phyloP scores from a whole-genome alignment of 2,329 filamentous ascomycete genomes.

The Septoria linicola region DNA sequence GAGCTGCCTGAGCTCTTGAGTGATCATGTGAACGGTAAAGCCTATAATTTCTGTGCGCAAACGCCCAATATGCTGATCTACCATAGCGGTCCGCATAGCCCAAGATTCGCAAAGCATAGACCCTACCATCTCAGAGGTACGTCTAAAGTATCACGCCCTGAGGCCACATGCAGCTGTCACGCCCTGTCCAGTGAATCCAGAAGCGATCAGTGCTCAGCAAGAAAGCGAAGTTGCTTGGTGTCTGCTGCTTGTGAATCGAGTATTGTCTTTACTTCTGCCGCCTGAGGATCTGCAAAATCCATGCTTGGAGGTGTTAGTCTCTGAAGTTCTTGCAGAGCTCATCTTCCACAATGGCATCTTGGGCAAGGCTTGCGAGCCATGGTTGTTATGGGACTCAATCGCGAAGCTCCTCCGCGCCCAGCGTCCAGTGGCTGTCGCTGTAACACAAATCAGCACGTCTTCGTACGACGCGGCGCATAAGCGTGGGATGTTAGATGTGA shows the following conservation, averaged over 20 bases:
- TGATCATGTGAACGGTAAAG: conserved; percentile 72
- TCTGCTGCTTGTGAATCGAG: conserved; percentile 79
- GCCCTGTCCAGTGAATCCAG: conserved; percentile 62
- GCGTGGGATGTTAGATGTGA: conserved; percentile 54
- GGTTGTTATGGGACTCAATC: conserved; percentile 82
- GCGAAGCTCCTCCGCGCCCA: conserved; percentile 62
- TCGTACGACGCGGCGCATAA: conserved; percentile 40
- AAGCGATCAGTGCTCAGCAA: conserved; percentile 55
- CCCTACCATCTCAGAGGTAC: conserved; percentile 15
- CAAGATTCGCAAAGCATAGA: conserved; percentile 7
- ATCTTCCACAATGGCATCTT: conserved; percentile 80
- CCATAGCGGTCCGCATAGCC: conserved; percentile 28
- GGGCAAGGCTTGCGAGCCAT: conserved; percentile 79
- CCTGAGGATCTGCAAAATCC: conserved; percentile 89
- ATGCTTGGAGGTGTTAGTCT: conserved; percentile 78
- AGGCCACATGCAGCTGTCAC: conserved; percentile 77
- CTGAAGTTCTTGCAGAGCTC: conserved; percentile 85
- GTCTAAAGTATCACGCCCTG: conserved; percentile 68
- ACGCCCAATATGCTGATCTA: conserved; percentile 27
- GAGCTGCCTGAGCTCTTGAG: conserved; percentile 82
- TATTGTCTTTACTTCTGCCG: conserved; percentile 79
- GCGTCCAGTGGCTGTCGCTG: conserved; percentile 31
- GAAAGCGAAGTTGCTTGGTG: conserved; percentile 82
- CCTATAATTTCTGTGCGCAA: background rate
- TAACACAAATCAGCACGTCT: conserved; percentile 3